Base-by-base conservation (phyloP, 176 grass and related monocot species). In the Coix lacrymajobi region DNA sequence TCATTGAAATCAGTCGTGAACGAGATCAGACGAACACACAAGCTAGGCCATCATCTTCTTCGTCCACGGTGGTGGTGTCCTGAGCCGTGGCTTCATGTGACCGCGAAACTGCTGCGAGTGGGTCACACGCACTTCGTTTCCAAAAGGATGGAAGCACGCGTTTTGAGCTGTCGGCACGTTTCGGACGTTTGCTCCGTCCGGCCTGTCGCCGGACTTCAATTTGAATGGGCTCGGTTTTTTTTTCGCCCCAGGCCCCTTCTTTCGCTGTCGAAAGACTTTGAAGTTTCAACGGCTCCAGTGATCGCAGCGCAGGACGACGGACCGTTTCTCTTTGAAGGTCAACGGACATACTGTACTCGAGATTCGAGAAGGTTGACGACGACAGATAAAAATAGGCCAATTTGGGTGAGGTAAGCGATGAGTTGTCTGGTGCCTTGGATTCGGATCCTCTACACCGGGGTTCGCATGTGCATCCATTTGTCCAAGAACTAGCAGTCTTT, bases 361-460 rank as follows among this genome's bases (percentile, higher is more conserved):
- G 34, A 57, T 20, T 31, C 7, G 11, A 32, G 34, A 65, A 32
- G n/a, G 58, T 75, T 63, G 80, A 32, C 39, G 49, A 36, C 3
- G 40, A 3, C 2, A 29, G 0, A 37, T 20, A 5, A 8, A 8
- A 1, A 22, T 32, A 32, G 58, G 19, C 66, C 54, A 63, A 79
- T 6, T 13, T 10, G 72, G 16, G 38, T 82, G 79, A 87, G 15
- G 71, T 62, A 60, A 81, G 69, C 58, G 7, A 80, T 44, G 84
- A 65, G 44, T 74, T 25, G 36, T 1, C 11, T 7, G 34, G 34
- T 44, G 11, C 5, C 8, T 25, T 57, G 6, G 8, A 11, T 4
- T 7, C 7, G 61, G 77, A 87, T 87, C 36, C 15, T 81, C 36
- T 80, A 37, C 17, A 45, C 38, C 14, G 38, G 38, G 43, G 22